These are phyloP conservation scores for Pinus albicaulis DNA, from an alignment of 75 land plant genomes.

Conservation along the genomic window DNA sequence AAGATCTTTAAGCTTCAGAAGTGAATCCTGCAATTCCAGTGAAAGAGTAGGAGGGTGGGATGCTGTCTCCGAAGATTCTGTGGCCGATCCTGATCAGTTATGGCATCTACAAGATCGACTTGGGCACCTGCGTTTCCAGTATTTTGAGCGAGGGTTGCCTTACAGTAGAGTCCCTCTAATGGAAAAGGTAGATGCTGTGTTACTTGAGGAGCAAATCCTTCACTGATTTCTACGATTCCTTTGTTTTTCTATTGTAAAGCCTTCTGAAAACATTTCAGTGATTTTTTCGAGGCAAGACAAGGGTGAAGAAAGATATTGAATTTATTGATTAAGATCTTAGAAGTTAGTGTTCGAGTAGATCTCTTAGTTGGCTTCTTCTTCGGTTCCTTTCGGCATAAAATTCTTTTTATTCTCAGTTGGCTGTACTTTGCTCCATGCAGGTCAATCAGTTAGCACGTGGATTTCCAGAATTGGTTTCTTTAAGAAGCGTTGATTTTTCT, in stretches of 20 bases:
- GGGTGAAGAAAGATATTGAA: too few species aligned
- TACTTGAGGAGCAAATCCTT: background rate
- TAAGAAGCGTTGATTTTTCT: slow-evolving; percentile 16
- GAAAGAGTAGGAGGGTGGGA: slow-evolving; percentile 29
- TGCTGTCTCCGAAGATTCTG: slow-evolving; percentile 20
- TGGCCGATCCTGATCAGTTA: slow-evolving; percentile 21
- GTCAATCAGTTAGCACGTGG: slow-evolving; percentile 7
- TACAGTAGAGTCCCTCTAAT: slow-evolving; percentile 23
- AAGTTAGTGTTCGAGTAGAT: background rate
- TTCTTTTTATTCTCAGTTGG: background rate
- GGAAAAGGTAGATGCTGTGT: slow-evolving; percentile 16
- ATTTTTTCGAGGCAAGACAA: too few species aligned
- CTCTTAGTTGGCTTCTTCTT: background rate
- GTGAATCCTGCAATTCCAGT: slow-evolving; percentile 5
- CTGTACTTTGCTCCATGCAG: slow-evolving; percentile 6
- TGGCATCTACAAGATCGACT: slow-evolving; percentile 29
- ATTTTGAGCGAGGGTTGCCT: slow-evolving; percentile 21
- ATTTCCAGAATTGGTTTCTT: slow-evolving; percentile 15
- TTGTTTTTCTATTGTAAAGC: background rate
- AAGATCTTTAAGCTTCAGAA: slow-evolving; percentile 9
- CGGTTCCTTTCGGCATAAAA: background rate
- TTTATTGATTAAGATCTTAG: too few species aligned
- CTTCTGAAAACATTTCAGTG: background rate
- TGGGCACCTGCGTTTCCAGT: slow-evolving; percentile 14
- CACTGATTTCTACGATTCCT: background rate